Base-by-base conservation (phyloP, 2,329 filamentous ascomycete species). In the Penicillium oxalicum region DNA sequence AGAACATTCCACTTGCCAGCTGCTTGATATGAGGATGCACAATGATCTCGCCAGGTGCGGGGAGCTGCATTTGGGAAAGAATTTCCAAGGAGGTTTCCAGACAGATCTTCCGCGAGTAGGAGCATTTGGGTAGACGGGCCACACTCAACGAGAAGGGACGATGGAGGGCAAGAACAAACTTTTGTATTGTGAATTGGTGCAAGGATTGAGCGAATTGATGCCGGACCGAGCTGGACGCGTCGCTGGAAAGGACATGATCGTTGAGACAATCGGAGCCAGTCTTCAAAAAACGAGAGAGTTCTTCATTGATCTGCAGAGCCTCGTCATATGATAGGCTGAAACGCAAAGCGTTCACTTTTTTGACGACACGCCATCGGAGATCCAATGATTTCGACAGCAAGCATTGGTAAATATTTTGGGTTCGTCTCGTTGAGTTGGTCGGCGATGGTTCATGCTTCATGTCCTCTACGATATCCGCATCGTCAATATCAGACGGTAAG, bases 101-200 rank as follows among this genome's bases (percentile, higher is more conserved):
- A 44, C 67, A 69, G 5, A 68, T 48, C 43, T 69, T 70, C 5
- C 64, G 61, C 7, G 68, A 70, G 44, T 66, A 71, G 5, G 66
- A 67, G 41, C 61, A 70, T 47, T 64, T 61, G 0, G 66, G 66
- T 4, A 66, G 55, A 3, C 58, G 51, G 9, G 59, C 54, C 9
- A 68, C 62, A 47, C 63, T 67, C n/a, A 65, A 53, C 1, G 64
- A 65, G 44, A 66, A 69, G 1, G 67, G 68, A 6, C 71, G 73
- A 52, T 84, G 80, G 0, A 84, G 65, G 0, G 74, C 70, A 11
- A 83, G 71, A 2, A 82, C 56, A 56, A 80, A 82, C 11, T 80
- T 76, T 4, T 77, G 75, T 4, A 78, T 67, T 0, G 78, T 65
- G 36, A 76, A 74, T 42, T 80, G 74, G 26, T 79, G 62, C 4